Evolutionary conservation across 192 early-diverging fungal genomes (phyloP).

Genomic region (Kappamyces sp.): DNA sequence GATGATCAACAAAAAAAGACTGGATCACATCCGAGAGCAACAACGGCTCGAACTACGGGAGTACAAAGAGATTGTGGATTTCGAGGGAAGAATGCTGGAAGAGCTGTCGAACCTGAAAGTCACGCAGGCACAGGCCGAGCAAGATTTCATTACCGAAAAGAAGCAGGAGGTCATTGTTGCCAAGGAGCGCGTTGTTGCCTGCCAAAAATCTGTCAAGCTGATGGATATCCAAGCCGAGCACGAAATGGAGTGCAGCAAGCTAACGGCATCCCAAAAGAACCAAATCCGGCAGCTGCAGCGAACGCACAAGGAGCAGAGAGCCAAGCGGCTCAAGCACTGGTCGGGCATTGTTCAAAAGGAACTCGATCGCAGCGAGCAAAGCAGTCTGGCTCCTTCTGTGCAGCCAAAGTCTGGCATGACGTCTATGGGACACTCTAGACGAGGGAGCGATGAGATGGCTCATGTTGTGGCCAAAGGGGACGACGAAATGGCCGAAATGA

Average conservation of each 20-base stretch:
- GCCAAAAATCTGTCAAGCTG: background rate
- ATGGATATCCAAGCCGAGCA: background rate
- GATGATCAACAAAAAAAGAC: background rate
- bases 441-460: background rate
- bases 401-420: background rate
- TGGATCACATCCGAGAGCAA: constrained; percentile 1
- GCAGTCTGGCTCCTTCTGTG: background rate
- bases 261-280: background rate
- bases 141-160: background rate
- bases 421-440: constrained; percentile 1
- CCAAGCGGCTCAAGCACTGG: background rate
- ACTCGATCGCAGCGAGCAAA: too few relatives aligned
- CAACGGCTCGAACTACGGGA: background rate
- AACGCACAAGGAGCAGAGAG: background rate
- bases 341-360: too few relatives aligned
- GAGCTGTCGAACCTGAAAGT: background rate
- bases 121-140: background rate
- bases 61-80: background rate
- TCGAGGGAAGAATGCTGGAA: background rate
- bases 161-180: background rate
- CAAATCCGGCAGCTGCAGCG: background rate
- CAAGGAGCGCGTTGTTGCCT: background rate
- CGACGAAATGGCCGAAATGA: background rate
- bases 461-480: background rate
- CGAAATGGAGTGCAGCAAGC: background rate